Evolutionary conservation across 139 green algal genomes (phyloP).

Genomic region (Chlamydomonas incerta): DNA sequence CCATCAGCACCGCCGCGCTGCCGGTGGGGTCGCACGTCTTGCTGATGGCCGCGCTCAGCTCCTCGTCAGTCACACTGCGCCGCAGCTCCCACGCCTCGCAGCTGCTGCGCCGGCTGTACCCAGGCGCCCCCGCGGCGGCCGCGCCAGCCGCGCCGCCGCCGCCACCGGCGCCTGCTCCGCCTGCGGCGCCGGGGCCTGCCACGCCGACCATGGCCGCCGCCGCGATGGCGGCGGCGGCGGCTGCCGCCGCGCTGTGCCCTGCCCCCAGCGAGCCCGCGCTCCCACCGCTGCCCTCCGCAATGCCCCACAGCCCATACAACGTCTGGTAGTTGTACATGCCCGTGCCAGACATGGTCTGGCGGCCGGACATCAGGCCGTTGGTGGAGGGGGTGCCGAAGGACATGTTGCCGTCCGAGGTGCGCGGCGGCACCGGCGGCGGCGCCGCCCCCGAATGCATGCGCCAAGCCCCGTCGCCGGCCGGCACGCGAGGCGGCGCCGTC

Average conservation of each 20-base stretch:
- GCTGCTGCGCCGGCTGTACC: neutral
- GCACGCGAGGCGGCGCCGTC: too few relatives aligned
- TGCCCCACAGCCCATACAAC: neutral
- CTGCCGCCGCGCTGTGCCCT: neutral
- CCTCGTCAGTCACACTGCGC: slow-evolving; percentile 36
- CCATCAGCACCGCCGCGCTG: slow-evolving; percentile 37
- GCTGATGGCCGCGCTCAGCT: slow-evolving; percentile 43
- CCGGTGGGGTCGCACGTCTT: slow-evolving; percentile 10
- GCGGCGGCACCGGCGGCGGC: too few relatives aligned
- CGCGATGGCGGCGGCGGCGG: neutral
- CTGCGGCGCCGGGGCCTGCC: too few relatives aligned
- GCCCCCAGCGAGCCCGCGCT: neutral
- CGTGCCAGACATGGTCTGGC: neutral
- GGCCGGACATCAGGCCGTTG: neutral
- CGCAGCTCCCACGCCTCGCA: slow-evolving; percentile 16
- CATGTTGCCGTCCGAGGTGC: too few relatives aligned
- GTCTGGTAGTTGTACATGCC: neutral
- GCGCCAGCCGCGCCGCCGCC: neutral
- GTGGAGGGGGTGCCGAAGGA: too few relatives aligned
- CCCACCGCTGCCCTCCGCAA: slow-evolving; percentile 10
- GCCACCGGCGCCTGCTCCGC: neutral
- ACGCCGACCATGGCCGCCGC: neutral
- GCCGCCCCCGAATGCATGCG: neutral
- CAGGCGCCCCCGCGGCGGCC: too few relatives aligned
- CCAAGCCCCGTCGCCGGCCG: neutral